Percentiles rank a stretch among this genome's conserved stretches.
These are phyloP conservation scores for Globisporangium alternatum DNA, from an alignment of 352 stramenopile species.

Conservation along the genomic window DNA sequence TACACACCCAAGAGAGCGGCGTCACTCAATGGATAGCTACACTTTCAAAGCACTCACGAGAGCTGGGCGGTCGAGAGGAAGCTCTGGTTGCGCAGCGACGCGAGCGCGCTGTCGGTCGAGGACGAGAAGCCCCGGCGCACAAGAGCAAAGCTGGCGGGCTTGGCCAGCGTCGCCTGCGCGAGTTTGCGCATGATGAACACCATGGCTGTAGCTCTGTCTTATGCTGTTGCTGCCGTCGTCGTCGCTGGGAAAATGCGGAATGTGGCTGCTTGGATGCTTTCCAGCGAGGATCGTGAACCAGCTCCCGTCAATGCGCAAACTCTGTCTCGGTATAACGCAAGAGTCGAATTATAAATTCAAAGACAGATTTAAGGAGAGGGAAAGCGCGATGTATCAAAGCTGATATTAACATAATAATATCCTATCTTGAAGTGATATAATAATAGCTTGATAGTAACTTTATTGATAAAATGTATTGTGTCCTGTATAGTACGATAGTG, in stretches of 20 bases:
- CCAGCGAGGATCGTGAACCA: background rate
- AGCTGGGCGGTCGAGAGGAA: conserved; percentile 76
- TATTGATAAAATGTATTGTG: background rate
- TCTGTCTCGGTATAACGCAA: background rate
- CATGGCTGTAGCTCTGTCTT: background rate
- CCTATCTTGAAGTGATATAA: background rate
- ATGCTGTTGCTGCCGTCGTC: background rate
- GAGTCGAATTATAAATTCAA: background rate
- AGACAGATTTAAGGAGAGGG: background rate
- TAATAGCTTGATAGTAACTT: background rate
- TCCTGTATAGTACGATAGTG: background rate
- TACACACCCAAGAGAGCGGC: background rate
- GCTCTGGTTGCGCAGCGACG: conserved; percentile 55
- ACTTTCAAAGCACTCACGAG: conserved; percentile 24
- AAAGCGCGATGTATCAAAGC: background rate
- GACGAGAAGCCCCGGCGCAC: conserved; percentile 8
- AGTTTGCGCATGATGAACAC: conserved; percentile 15
- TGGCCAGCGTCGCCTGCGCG: background rate
- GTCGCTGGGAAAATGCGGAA: background rate
- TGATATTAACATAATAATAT: background rate
- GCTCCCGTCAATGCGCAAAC: background rate
- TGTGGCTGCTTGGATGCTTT: background rate
- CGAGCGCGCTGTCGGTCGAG: conserved; percentile 23
- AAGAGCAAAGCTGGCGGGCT: background rate
- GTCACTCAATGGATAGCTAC: background rate